phyloP scores from a whole-genome alignment of 805 yeast genomes.

The Myxozyma kluyveri region DNA sequence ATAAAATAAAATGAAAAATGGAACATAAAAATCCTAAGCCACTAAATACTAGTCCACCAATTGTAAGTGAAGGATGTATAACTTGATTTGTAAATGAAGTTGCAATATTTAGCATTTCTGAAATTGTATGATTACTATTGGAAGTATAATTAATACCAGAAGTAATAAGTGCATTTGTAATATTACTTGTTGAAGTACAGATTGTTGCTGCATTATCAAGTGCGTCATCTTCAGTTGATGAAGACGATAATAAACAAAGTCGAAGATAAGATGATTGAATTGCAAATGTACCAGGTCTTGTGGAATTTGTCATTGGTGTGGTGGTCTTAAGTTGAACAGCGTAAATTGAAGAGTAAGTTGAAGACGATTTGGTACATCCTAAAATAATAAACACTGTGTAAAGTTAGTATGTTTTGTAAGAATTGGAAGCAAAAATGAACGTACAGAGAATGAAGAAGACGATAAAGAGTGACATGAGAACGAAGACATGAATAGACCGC shows the following conservation, averaged over 20 bases:
- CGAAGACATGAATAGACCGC: slow-evolving; percentile 3
- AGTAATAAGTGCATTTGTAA: no score
- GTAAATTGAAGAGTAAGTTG: slow-evolving; percentile 24
- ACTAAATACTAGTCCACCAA: slow-evolving; percentile 38
- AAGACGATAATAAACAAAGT: no score
- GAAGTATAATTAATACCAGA: no score
- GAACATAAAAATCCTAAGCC: slow-evolving; percentile 33
- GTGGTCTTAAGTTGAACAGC: slow-evolving; percentile 14
- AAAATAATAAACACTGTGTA: slow-evolving; percentile 17
- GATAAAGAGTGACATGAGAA: slow-evolving; percentile 15
- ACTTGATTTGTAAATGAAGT: slow-evolving; percentile 33
- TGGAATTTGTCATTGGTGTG: no score
- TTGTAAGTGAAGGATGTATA: slow-evolving; percentile 44
- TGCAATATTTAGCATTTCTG: slow-evolving; percentile 24
- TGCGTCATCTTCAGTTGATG: no score
- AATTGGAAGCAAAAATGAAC: background rate
- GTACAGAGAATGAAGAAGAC: slow-evolving; percentile 18
- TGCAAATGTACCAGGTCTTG: no score
- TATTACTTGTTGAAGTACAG: no score
- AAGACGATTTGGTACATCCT: slow-evolving; percentile 19
- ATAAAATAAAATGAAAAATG: background rate
- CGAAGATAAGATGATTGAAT: no score
- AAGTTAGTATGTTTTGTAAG: background rate
- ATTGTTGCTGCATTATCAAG: no score
- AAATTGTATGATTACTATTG: no score